Percentiles rank a stretch among this genome's conserved stretches.
Evolutionary conservation across 2,329 filamentous ascomycete species (phyloP).

Genomic region (Apiospora pterosperma): DNA sequence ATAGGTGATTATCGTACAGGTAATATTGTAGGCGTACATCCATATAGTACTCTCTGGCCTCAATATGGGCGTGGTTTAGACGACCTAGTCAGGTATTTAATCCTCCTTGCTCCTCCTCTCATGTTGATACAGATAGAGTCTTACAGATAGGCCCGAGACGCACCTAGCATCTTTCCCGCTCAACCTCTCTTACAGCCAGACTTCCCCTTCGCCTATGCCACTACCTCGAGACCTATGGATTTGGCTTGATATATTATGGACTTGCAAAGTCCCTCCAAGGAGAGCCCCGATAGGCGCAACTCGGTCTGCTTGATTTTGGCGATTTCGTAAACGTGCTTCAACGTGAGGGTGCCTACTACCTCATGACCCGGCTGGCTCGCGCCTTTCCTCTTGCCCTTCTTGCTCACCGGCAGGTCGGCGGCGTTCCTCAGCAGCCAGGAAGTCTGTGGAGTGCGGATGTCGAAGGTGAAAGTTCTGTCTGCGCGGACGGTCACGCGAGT

Average conservation of each 20-base stretch:
- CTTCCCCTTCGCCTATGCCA: conserved; percentile 44
- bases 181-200: background rate
- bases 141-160: background rate
- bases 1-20: background rate
- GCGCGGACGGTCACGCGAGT: conserved; percentile 88
- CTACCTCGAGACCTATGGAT: conserved; percentile 70
- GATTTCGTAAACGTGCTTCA: conserved; percentile 98
- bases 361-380: conserved; percentile 73
- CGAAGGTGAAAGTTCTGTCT: conserved; percentile 90
- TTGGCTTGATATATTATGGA: conserved; percentile 72
- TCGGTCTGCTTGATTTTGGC: conserved; percentile 91
- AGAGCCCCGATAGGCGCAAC: conserved; percentile 67
- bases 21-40: background rate
- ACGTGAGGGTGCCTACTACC: conserved; percentile 75
- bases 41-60: background rate
- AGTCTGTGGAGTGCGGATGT: conserved; percentile 90
- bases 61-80: background rate
- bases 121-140: background rate
- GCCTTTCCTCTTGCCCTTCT: conserved; percentile 76
- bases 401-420: conserved; percentile 67
- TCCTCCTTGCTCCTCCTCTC: background rate
- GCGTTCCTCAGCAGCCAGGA: conserved; percentile 85
- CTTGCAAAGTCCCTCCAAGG: conserved; percentile 68
- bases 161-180: background rate
- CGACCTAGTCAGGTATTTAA: background rate